These are phyloP conservation scores for Talaromyces sp. DNA, from an alignment of 2,329 filamentous ascomycete species.

Conservation along the genomic window DNA sequence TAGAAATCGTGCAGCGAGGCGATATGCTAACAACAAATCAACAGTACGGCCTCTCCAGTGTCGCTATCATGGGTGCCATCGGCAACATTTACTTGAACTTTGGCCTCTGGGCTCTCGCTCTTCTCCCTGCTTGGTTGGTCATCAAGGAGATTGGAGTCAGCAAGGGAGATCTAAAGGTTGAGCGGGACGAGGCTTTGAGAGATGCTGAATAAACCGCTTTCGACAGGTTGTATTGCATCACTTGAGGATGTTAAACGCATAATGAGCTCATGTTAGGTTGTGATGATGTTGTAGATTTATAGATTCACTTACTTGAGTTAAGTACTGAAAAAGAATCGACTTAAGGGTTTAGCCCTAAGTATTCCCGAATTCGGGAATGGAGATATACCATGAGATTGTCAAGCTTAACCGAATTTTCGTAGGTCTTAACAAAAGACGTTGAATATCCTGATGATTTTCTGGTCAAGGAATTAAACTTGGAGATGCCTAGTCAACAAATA, in stretches of 20 bases:
- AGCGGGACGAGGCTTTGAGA: conserved; percentile 18
- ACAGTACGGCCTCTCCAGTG: conserved; percentile 59
- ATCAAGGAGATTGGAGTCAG: conserved; percentile 50
- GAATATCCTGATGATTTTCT: no score
- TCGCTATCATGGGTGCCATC: conserved; percentile 58
- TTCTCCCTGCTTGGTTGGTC: conserved; percentile 64
- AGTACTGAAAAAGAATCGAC: no score
- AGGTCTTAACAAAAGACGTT: no score
- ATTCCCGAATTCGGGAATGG: no score
- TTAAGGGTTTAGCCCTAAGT: not conserved
- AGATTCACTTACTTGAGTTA: not conserved
- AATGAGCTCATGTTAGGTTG: not conserved
- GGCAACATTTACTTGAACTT: conserved; percentile 68
- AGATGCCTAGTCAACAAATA: no score
- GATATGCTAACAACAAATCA: not conserved
- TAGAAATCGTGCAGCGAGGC: not conserved
- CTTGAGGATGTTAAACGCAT: not conserved
- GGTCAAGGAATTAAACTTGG: no score
- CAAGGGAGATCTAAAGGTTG: conserved; percentile 28
- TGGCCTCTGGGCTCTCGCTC: conserved; percentile 58
- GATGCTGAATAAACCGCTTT: not conserved
- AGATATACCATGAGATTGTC: no score
- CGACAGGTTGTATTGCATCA: no score
- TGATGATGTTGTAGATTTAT: not conserved
- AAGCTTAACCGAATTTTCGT: no score